Conservation (phyloP, 352 stramenopile species). For the Nothophytophthora sp. region DNA sequence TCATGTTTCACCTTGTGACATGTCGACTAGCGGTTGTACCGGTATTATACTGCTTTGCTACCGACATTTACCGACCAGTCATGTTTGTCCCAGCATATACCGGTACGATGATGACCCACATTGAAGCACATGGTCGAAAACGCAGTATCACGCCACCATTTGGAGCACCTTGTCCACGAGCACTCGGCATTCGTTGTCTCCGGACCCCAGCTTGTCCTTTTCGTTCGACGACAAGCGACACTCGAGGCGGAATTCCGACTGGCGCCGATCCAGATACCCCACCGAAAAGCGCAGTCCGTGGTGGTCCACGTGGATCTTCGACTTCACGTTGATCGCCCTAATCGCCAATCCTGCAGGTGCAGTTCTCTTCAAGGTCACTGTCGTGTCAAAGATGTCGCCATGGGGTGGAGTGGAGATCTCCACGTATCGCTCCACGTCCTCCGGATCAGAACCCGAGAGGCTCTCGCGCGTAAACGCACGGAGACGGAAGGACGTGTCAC, state of each 20-base stretch:
- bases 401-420: slow-evolving; percentile 12
- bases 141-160: slow-evolving; percentile 17
- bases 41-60: no score
- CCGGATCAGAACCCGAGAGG: no score
- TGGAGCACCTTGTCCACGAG: slow-evolving; percentile 31
- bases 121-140: no score
- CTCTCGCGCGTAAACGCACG: not conserved
- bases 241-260: slow-evolving; percentile 37
- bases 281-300: slow-evolving; percentile 26
- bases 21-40: no score
- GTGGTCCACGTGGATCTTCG: slow-evolving; percentile 18
- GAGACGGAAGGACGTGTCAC: slow-evolving; percentile 1
- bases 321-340: slow-evolving; percentile 20
- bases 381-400: slow-evolving; percentile 25
- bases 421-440: slow-evolving; percentile 25
- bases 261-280: slow-evolving; percentile 21
- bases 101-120: no score
- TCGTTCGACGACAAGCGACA: slow-evolving; percentile 17
- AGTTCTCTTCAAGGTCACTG: slow-evolving; percentile 11
- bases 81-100: no score
- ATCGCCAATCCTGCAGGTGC: slow-evolving; percentile 21
- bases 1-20: no score
- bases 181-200: slow-evolving; percentile 27
- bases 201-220: slow-evolving; percentile 13
- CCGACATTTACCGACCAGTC: no score